Percentiles rank a stretch among this genome's conserved stretches.
Evolutionary conservation across 805 yeast species (phyloP).

Genomic region (Isabelozyma gotoi): DNA sequence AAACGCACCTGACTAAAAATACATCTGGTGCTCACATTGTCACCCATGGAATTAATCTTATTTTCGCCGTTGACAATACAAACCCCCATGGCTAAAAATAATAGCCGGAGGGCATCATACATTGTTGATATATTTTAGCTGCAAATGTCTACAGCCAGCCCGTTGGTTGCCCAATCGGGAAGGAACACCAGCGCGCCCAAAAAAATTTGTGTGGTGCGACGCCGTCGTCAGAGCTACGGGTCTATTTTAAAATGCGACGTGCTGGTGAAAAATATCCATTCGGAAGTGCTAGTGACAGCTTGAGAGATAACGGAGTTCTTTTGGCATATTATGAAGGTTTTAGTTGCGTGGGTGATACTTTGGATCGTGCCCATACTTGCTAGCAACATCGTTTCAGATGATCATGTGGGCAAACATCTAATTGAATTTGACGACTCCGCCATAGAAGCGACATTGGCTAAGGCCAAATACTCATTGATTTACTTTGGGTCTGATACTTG

Average conservation of each 20-base stretch:
- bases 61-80: not conserved
- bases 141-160: not conserved
- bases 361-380: not conserved
- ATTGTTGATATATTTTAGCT: not conserved
- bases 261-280: not conserved
- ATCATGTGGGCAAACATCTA: conserved; percentile 1
- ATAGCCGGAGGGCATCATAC: not conserved
- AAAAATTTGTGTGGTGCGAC: not conserved
- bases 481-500: conserved; percentile 47
- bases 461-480: conserved; percentile 37
- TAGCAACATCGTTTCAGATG: not conserved
- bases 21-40: too few relatives aligned
- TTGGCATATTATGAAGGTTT: conserved; percentile 1
- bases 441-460: conserved; percentile 13
- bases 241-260: not conserved
- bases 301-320: not conserved
- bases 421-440: conserved; percentile 11
- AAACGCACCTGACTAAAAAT: too few relatives aligned
- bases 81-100: not conserved
- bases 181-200: not conserved
- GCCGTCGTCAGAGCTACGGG: too few relatives aligned
- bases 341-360: conserved; percentile 3
- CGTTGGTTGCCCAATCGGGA: not conserved
- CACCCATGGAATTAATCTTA: not conserved
- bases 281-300: not conserved